Evolutionary conservation across 2,329 filamentous ascomycete species (phyloP), one percentile per base, ranked within the genome.

Genomic region (Alternaria arbusti): DNA sequence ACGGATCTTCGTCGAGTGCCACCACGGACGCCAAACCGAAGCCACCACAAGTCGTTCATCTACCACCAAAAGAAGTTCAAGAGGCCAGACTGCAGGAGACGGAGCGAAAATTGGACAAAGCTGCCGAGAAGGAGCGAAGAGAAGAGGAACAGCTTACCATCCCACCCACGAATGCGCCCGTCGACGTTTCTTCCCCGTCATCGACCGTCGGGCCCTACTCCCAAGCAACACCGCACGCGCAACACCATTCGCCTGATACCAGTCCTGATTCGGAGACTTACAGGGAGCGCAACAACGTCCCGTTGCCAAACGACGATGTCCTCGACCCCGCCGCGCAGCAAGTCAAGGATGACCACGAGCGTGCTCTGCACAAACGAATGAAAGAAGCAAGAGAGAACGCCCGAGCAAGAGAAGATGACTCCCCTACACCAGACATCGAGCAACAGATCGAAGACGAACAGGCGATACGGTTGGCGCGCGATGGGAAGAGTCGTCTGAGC

Each of bases 141-240:
- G 81, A 79, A 50, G 80, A 79, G 57, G 73, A 74, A 66, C 76
- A 68, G 70, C 70, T 78, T 57, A 70, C 71, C 26, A 58, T 76
- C 43, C 72, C 73, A 50, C 71, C 66, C 54, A 59, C 70, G 6
- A 73, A 71, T 43, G 71, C 58, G 3, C 43, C 67, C 10, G 64
- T 66, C 65, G 76, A 82, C 59, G 78, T 80, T 8, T 85, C 84
- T 11, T 85, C 83, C 12, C 87, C 87, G 23, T 86, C 84, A 9
- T 95, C 92, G 6, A 94, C 91, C 1, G 82, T 87, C 58, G 88
- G 85, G 30, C 86, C 89, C 2, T 89, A 90, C 70, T 94, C 91
- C 46, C 89, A 89, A 58, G 88, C 90, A 22, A 96, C 92, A 0
- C 91, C 92, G 2, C 87, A 86, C 36, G 85, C 89, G 43, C 86